Conservation (phyloP, 164 flowering plant species). For the Dillenia turbinata region DNA sequence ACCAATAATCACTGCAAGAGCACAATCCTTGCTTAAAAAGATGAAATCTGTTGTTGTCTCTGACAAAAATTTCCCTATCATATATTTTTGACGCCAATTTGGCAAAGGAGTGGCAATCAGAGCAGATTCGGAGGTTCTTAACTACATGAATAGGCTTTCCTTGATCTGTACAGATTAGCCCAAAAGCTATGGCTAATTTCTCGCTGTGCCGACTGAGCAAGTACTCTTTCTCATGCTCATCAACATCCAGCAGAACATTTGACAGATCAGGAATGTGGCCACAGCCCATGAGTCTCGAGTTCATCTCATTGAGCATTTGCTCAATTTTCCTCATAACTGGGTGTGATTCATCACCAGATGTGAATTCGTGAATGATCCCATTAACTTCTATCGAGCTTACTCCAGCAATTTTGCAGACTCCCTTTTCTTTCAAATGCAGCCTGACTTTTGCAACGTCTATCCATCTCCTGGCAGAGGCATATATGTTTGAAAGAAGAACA, state of each 20-base stretch:
- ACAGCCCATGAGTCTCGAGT: constrained; percentile 22
- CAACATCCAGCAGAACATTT: constrained; percentile 49
- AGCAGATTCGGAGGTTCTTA: constrained; percentile 58
- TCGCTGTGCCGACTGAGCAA: constrained; percentile 55
- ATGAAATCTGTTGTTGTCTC: constrained; percentile 56
- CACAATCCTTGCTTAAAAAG: constrained; percentile 47
- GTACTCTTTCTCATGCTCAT: constrained; percentile 45
- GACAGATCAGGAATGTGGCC: constrained; percentile 46
- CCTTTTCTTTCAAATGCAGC: constrained; percentile 39
- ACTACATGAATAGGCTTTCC: constrained; percentile 40
- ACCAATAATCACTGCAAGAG: constrained; percentile 67
- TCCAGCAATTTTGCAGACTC: constrained; percentile 48
- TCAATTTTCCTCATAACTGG: constrained; percentile 22
- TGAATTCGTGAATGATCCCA: constrained; percentile 47
- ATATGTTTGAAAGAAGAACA: constrained; percentile 54
- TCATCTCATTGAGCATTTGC: constrained; percentile 41
- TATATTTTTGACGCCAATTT: constrained; percentile 44
- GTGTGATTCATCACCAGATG: constrained; percentile 49
- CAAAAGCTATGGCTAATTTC: constrained; percentile 57
- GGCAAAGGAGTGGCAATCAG: constrained; percentile 56
- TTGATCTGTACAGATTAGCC: constrained; percentile 32
- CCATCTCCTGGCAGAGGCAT: constrained; percentile 59
- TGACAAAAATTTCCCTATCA: constrained; percentile 36
- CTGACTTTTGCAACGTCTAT: constrained; percentile 50
- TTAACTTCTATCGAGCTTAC: constrained; percentile 49